Evolutionary conservation across 495 filamentous ascomycete species (phyloP), one percentile per base, ranked within the genome.

Genomic region (Parachaetomium inaequale): DNA sequence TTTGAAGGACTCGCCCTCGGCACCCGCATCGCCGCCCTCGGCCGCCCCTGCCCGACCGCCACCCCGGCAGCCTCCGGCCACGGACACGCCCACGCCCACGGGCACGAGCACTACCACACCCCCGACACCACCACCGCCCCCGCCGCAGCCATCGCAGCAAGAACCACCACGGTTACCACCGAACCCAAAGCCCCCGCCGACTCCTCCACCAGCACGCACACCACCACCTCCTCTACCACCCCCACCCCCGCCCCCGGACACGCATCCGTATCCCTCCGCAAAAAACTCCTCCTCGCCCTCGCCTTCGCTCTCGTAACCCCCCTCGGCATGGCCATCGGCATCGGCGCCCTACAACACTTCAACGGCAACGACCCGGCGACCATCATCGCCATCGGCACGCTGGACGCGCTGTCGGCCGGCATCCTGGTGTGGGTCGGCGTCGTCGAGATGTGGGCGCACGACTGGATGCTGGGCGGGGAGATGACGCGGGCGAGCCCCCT

Each of bases 1-100:
- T 92, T 93, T 57, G 89, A 93, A 75, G 89, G 90, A 21, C 79
- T 92, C 57, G 89, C 89, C 21, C 82, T 92, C 11, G 88, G 89
- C 17, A 83, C 88, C 6, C 84, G 87, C 32, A 91, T 91, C 61
- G 85, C 88, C 38, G 36, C 54, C 3, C 36, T 56, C 26, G 54
- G 52, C 21, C 32, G 34, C 0, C 55, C 40, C 34, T 54, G 51
- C 45, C 58, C 55, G 2, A 47, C 63, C 19, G 36, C 58, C 3
- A 14, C 57, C 25, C 38, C 53, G n/a, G n/a, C n/a, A n/a, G n/a
- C 19, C 52, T 14, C 17, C 25, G 26, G 25, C 23, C 49, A 55
- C 25, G 59, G 59, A 7, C 52, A 60, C 58, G 26, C 25, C 7
- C 60, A 64, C 40, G 58, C 75, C 34, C 52, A 55, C 17, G 55